Conservation (phyloP, 352 stramenopile genomes). For the Pythium folliculosum region DNA sequence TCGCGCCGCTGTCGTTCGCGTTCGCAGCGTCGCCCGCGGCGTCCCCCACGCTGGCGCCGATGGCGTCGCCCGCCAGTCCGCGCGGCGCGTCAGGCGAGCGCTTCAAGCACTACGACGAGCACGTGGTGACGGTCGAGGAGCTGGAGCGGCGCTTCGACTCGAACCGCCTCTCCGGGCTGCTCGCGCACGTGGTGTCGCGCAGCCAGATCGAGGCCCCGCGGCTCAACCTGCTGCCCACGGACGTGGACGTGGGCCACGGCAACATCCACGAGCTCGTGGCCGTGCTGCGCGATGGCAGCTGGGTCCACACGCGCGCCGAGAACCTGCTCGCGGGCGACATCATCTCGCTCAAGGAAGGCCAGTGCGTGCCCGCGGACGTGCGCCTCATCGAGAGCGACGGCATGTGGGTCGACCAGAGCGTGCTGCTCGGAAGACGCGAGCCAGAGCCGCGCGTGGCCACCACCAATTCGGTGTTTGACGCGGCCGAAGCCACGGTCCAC, state of each 20-base stretch:
- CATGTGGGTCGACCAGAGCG: slow-evolving; percentile 48
- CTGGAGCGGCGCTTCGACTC: slow-evolving; percentile 46
- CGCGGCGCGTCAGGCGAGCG: slow-evolving; percentile 22
- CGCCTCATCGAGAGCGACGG: slow-evolving; percentile 50
- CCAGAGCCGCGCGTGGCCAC: slow-evolving; percentile 32
- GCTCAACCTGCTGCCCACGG: slow-evolving; percentile 51
- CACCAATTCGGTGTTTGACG: slow-evolving; percentile 50
- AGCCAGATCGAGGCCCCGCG: slow-evolving; percentile 32
- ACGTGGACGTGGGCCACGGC: slow-evolving; percentile 46
- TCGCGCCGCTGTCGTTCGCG: slow-evolving; percentile 21
- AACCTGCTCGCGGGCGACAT: slow-evolving; percentile 52
- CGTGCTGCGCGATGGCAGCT: slow-evolving; percentile 51
- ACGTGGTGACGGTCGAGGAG: slow-evolving; percentile 46
- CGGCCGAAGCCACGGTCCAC: slow-evolving; percentile 33
- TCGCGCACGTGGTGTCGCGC: slow-evolving; percentile 31
- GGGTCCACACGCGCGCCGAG: slow-evolving; percentile 60
- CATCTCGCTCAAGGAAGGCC: slow-evolving; percentile 47
- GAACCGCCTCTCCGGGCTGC: slow-evolving; percentile 33
- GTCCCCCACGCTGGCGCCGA: background rate
- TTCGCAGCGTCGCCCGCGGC: slow-evolving; percentile 11
- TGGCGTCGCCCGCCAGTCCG: slow-evolving; percentile 6
- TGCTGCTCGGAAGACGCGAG: slow-evolving; percentile 31
- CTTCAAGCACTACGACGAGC: slow-evolving; percentile 47
- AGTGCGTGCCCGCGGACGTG: slow-evolving; percentile 56
- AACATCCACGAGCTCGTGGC: slow-evolving; percentile 58